phyloP scores from a whole-genome alignment of 2,329 filamentous ascomycete genomes.

The Colletotrichum euphorbiae region DNA sequence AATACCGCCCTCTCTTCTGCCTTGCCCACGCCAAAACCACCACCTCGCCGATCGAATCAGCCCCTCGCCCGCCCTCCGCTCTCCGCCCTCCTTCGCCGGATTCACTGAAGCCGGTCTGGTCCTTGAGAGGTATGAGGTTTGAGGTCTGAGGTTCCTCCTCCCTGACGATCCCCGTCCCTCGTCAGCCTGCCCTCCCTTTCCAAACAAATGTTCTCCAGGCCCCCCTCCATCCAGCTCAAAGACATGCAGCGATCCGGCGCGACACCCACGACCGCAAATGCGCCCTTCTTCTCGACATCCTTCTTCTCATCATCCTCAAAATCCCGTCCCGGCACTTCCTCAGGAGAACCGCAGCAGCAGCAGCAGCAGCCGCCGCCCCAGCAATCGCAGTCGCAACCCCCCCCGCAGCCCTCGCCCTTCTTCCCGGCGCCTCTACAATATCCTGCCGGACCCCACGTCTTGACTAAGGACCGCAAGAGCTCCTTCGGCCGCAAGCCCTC shows the following conservation, averaged over 20 bases:
- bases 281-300: slow-evolving; percentile 52
- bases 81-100: slow-evolving; percentile 30
- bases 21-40: slow-evolving; percentile 13
- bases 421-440: slow-evolving; percentile 39
- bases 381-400: slow-evolving; percentile 39
- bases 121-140: slow-evolving; percentile 11
- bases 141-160: slow-evolving; percentile 10
- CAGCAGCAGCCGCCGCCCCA: slow-evolving; percentile 25
- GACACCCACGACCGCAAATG: slow-evolving; percentile 42
- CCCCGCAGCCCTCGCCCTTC: slow-evolving; percentile 36
- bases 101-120: slow-evolving; percentile 31
- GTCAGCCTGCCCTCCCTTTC: slow-evolving; percentile 13
- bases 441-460: slow-evolving; percentile 46
- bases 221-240: slow-evolving; percentile 21
- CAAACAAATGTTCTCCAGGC: slow-evolving; percentile 12
- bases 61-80: slow-evolving; percentile 26
- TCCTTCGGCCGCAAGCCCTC: slow-evolving; percentile 68
- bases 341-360: slow-evolving; percentile 36
- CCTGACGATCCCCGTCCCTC: slow-evolving; percentile 21
- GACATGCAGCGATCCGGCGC: slow-evolving; percentile 41
- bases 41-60: slow-evolving; percentile 28
- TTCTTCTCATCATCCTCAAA: slow-evolving; percentile 50
- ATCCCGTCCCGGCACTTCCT: slow-evolving; percentile 42
- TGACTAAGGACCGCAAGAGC: slow-evolving; percentile 61
- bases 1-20: slow-evolving; percentile 14